Evolutionary conservation across 1,284 basidiomycete species (phyloP).

Genomic region (Moniliophthora roreri): DNA sequence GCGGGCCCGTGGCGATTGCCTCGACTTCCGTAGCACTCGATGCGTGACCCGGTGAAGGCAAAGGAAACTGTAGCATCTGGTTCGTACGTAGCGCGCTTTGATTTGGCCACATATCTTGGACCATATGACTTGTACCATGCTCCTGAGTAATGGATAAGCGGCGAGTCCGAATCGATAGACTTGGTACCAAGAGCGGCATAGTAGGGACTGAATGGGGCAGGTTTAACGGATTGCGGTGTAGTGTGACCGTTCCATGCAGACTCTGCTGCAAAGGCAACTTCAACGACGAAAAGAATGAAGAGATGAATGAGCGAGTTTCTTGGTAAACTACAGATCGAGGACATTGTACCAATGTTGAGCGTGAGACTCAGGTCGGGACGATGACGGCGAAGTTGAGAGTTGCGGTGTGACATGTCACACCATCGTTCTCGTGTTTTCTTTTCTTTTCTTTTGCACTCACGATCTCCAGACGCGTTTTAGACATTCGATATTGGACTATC

Average conservation of each 20-base stretch:
- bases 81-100: conserved; percentile 48
- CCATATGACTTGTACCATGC: conserved; percentile 58
- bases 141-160: conserved; percentile 59
- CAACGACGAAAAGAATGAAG: conserved; percentile 6
- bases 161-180: conserved; percentile 66
- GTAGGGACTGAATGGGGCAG: conserved; percentile 57
- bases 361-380: not conserved
- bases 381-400: no score
- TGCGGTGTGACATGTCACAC: no score
- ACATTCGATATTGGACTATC: no score
- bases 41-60: conserved; percentile 65
- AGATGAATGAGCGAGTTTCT: conserved; percentile 16
- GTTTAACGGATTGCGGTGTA: conserved; percentile 46
- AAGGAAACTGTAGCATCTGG: conserved; percentile 54
- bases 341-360: conserved; percentile 5
- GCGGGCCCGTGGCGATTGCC: conserved; percentile 55
- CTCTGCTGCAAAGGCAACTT: conserved; percentile 25
- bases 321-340: conserved; percentile 1
- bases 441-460: no score
- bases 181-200: conserved; percentile 72
- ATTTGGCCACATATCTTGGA: conserved; percentile 46
- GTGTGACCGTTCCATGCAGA: conserved; percentile 69
- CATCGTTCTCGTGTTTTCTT: no score
- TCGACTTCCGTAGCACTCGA: conserved; percentile 74
- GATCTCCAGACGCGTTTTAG: no score